A percentile compares a stretch with the other conserved stretches of the same genome.
Evolutionary conservation across 2,329 filamentous ascomycete species (phyloP).

Genomic region (Penicillium sp.): DNA sequence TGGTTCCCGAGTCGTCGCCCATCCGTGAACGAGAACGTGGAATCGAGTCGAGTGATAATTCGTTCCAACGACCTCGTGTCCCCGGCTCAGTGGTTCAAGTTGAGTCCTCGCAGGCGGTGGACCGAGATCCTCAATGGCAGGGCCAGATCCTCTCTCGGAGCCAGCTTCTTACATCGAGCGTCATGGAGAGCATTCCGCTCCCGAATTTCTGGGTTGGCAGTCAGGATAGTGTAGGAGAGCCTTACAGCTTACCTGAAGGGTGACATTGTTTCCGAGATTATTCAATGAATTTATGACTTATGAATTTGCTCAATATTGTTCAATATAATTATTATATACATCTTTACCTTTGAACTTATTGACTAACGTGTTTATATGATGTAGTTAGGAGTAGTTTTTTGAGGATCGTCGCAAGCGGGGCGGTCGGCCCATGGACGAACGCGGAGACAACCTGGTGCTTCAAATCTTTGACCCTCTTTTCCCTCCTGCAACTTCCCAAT

Average conservation of each 20-base stretch:
- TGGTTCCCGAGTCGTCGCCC: slow-evolving; percentile 44
- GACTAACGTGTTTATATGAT: neutral
- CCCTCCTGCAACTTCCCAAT: slow-evolving; percentile 5
- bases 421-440: slow-evolving; percentile 34
- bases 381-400: neutral
- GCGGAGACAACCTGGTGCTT: slow-evolving; percentile 24
- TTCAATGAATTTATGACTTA: slow-evolving; percentile 16
- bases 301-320: neutral
- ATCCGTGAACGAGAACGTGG: slow-evolving; percentile 20
- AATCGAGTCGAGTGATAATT: slow-evolving; percentile 3
- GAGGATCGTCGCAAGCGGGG: slow-evolving; percentile 22
- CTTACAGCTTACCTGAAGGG: slow-evolving; percentile 32
- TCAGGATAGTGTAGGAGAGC: slow-evolving; percentile 40
- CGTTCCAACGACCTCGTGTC: slow-evolving; percentile 19
- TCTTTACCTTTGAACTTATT: neutral
- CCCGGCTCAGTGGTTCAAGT: slow-evolving; percentile 38
- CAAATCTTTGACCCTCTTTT: slow-evolving; percentile 10
- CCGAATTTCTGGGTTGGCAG: slow-evolving; percentile 40
- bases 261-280: slow-evolving; percentile 3
- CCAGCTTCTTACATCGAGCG: slow-evolving; percentile 41
- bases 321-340: neutral
- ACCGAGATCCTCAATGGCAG: slow-evolving; percentile 20
- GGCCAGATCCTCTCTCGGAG: slow-evolving; percentile 32
- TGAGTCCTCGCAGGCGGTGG: slow-evolving; percentile 42
- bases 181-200: slow-evolving; percentile 46